Evolutionary conservation across 2,329 filamentous ascomycete genomes (phyloP), one percentile per base, ranked within the genome.

Genomic region (Xylaria sp.): DNA sequence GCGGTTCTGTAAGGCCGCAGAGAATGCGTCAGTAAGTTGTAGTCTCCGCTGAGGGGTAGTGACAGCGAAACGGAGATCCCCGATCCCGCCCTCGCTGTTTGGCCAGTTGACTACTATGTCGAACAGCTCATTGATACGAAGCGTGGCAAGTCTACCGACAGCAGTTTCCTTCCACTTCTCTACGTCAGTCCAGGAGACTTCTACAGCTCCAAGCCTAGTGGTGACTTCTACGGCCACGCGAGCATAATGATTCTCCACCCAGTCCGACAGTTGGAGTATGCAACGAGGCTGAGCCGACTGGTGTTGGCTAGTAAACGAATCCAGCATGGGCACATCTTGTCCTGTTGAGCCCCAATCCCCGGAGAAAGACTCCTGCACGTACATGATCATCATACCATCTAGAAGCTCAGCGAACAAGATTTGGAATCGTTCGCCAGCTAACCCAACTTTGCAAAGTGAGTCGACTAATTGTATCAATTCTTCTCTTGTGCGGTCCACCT

Each of bases 31-130:
- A 1, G 91, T 93, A 10, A 96, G 83, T 71, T 92, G 85, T 23
- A 91, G 82, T 60, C 93, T 90, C 39, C 89, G 86, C 64, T 89
- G 86, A 3, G 91, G 85, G 1, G 90, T 90, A 12, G 88, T 91
- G 34, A 93, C 87, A 53, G 90, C 89, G 62, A 90, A 86, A 68
- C 90, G 86, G 70, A 95, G 86, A 75, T 96, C 93, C 34, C 93
- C 87, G 2, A 96, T 84, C 0, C 90, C 93, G 2, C 90, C 90
- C 63, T 86, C 84, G 72, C 90, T 93, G 41, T 85, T 80, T 4
- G 92, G 91, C 92, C 92, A 96, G 65, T 86, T 84, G 65, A 92
- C 85, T 53, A 94, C 89, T 75, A 95, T 94, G 75, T 94, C 91
- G 74, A 94, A 95, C 10, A 96, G 82, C 75, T 93, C 89, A 8